phyloP scores from a whole-genome alignment of 164 flowering plant species.

The Litsea cubeba region DNA sequence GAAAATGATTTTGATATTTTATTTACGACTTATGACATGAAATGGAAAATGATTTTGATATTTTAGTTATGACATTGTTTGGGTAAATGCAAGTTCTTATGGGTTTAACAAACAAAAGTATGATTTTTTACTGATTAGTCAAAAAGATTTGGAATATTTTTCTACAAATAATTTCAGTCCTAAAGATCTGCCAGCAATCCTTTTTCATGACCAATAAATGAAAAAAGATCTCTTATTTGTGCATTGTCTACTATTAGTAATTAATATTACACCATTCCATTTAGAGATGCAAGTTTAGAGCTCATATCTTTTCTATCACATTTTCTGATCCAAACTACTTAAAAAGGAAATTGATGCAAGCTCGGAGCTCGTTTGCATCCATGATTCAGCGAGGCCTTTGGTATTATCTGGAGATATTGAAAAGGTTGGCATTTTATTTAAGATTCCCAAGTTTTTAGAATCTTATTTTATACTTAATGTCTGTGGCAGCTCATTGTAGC shows the following conservation, averaged over 20 bases:
- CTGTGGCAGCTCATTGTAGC: too few relatives aligned
- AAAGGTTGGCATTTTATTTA: slow-evolving; percentile 43
- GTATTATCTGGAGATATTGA: slow-evolving; percentile 54
- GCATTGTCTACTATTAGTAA: not conserved
- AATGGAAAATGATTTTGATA: not conserved
- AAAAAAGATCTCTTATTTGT: too few relatives aligned
- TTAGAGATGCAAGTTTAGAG: not conserved
- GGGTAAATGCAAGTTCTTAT: not conserved
- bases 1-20: not conserved
- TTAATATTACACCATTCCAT: not conserved
- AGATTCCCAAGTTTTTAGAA: too few relatives aligned
- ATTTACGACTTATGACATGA: not conserved
- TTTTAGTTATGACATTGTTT: not conserved
- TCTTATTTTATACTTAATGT: too few relatives aligned
- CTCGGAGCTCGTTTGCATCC: slow-evolving; percentile 91
- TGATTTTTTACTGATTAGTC: not conserved
- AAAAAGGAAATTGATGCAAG: slow-evolving; percentile 68
- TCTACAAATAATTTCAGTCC: not conserved
- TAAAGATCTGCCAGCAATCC: not conserved
- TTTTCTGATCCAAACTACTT: not conserved
- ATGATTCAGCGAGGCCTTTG: slow-evolving; percentile 97
- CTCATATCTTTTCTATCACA: not conserved
- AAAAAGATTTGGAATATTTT: not conserved
- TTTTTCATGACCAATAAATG: not conserved
- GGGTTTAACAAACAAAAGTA: not conserved